phyloP scores from a whole-genome alignment of 2,329 filamentous ascomycete species.

The Penicillium fuscoglaucum region DNA sequence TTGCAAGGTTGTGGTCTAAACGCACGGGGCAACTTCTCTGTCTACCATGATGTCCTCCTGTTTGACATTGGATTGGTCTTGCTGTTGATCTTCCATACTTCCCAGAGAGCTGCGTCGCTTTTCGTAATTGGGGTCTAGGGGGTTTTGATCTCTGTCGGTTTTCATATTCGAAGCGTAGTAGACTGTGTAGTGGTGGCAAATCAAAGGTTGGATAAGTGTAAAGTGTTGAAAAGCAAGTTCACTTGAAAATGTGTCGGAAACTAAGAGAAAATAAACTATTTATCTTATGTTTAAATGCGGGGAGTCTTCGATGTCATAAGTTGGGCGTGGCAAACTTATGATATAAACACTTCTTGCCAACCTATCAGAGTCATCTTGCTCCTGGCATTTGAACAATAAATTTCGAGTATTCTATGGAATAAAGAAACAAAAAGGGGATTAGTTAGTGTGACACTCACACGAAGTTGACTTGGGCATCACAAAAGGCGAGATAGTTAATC shows the following conservation, averaged over 20 bases:
- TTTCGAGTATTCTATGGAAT: neutral
- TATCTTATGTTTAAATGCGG: conserved; percentile 11
- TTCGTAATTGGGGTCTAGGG: conserved; percentile 20
- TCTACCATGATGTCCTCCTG: conserved; percentile 14
- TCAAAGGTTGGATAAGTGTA: neutral
- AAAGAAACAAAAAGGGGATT: neutral
- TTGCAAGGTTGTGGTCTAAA: neutral
- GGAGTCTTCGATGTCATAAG: conserved; percentile 12
- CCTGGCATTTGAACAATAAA: neutral
- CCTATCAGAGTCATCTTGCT: neutral
- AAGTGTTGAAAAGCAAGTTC: neutral
- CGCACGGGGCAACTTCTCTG: conserved; percentile 25
- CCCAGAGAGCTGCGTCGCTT: conserved; percentile 17
- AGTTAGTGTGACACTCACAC: neutral
- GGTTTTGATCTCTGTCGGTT: conserved; percentile 19
- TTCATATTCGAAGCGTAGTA: conserved; percentile 14
- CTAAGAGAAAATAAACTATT: neutral
- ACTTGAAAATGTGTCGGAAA: neutral
- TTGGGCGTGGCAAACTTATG: conserved; percentile 19
- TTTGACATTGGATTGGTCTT: conserved; percentile 5
- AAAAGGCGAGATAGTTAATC: neutral
- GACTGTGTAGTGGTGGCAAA: neutral
- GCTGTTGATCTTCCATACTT: neutral
- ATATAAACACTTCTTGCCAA: conserved; percentile 17
- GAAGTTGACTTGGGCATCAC: neutral